Conservation (phyloP, 225 moss, liverwort and hornwort genomes). For the Pseudisothecium myosuroides region DNA sequence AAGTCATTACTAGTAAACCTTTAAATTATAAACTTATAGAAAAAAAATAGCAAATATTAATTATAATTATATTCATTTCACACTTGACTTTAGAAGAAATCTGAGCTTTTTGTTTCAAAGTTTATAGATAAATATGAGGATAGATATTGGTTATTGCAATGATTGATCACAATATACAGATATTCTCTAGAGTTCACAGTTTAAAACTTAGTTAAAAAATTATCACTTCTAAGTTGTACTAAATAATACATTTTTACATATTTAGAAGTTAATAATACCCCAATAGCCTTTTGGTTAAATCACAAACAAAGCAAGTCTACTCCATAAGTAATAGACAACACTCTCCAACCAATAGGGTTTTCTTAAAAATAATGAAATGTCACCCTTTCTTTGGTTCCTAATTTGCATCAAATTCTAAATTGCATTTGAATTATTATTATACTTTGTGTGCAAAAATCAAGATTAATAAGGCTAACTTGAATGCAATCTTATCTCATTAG, state of each 20-base stretch:
- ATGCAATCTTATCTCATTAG: not conserved
- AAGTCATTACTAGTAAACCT: not conserved
- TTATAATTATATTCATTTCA: not conserved
- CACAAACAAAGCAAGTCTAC: not conserved
- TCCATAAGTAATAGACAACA: not conserved
- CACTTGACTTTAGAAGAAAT: not conserved
- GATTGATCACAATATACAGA: too few relatives aligned
- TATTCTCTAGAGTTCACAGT: not conserved
- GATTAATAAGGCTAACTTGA: fast-evolving
- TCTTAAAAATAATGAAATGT: not conserved
- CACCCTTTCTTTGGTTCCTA: not conserved
- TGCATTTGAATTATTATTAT: not conserved
- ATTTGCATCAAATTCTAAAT: not conserved
- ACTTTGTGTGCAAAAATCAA: fast-evolving
- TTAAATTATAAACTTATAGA: not conserved
- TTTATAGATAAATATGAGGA: not conserved
- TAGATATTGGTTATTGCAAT: not conserved
- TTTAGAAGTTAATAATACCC: not conserved
- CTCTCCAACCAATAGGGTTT: not conserved
- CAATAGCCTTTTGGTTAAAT: not conserved
- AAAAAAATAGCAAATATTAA: too few relatives aligned
- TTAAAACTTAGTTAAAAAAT: not conserved
- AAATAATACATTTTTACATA: not conserved
- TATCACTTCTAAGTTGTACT: fast-evolving
- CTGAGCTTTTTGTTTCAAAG: not conserved